These are phyloP conservation scores for Fusarium piperis DNA, from an alignment of 2,329 filamentous ascomycete species.

Conservation along the genomic window DNA sequence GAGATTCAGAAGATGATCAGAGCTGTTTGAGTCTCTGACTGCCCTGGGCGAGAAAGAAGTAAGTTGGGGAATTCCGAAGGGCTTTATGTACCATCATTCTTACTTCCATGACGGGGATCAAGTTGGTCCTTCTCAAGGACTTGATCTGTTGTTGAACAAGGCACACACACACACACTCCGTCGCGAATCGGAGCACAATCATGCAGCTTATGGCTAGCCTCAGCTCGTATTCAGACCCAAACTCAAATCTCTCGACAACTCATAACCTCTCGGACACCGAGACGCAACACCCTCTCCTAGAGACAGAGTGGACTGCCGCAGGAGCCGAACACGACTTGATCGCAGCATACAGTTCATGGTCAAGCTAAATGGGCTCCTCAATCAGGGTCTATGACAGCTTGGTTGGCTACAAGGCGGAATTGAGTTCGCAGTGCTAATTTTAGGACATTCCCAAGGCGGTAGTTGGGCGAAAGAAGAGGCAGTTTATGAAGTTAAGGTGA, in stretches of 20 bases:
- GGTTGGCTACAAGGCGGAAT: not conserved
- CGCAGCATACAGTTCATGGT: not conserved
- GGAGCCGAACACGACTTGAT: not conserved
- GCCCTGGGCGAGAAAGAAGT: not conserved
- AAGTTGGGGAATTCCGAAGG: not conserved
- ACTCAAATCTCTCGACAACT: not conserved
- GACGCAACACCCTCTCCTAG: not conserved
- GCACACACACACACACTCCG: not conserved
- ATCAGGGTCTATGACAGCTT: not conserved
- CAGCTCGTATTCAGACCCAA: not conserved
- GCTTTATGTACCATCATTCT: not conserved
- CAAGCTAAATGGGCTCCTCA: not conserved
- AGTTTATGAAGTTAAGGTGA: not conserved
- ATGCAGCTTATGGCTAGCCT: not conserved
- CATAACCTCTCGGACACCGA: not conserved
- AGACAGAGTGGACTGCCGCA: not conserved
- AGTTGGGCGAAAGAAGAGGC: not conserved
- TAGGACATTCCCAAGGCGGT: not conserved
- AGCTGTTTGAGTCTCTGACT: not conserved
- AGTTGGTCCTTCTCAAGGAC: not conserved
- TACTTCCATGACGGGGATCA: not conserved
- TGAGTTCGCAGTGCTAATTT: not conserved
- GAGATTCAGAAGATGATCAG: not conserved
- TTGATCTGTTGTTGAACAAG: not conserved
- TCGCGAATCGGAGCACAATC: not conserved